phyloP scores from a whole-genome alignment of 768 basidiomycete genomes.

The Lactarius hatsudake region DNA sequence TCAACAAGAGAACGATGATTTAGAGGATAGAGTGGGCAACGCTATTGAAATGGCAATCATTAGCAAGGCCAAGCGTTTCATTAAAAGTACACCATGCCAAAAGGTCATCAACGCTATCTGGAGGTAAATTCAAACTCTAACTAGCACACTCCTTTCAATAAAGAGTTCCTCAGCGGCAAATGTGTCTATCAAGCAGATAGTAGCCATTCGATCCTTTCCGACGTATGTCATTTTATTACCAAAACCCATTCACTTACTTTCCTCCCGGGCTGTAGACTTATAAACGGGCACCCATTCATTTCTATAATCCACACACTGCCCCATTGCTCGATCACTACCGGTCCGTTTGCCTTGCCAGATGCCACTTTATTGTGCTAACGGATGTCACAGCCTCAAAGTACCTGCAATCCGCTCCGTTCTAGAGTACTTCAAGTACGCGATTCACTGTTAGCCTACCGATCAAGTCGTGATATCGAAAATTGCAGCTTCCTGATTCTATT shows the following conservation, averaged over 20 bases:
- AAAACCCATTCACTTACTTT: background rate
- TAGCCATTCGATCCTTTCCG: constrained; percentile 84
- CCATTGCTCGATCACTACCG: constrained; percentile 95
- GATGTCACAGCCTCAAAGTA: constrained; percentile 70
- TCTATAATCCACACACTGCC: constrained; percentile 92
- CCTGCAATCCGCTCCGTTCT: constrained; percentile 87
- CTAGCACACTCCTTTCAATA: constrained; percentile 7
- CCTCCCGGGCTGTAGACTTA: constrained; percentile 62
- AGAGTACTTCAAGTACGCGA: constrained; percentile 77
- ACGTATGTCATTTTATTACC: constrained; percentile 47
- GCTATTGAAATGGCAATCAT: constrained; percentile 93
- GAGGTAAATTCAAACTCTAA: constrained; percentile 46
- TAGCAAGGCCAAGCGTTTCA: constrained; percentile 82
- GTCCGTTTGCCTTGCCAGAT: constrained; percentile 37
- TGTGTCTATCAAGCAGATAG: constrained; percentile 91
- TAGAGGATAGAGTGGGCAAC: constrained; percentile 82
- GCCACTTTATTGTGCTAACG: constrained; percentile 10
- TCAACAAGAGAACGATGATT: constrained; percentile 63
- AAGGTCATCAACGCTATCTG: constrained; percentile 85
- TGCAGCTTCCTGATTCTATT: constrained; percentile 77
- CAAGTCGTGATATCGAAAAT: constrained; percentile 21
- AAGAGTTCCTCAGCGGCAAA: constrained; percentile 57
- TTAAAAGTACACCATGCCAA: constrained; percentile 85
- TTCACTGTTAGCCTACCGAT: background rate
- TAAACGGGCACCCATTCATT: constrained; percentile 86